These are phyloP conservation scores for Pythium coloratum DNA, from an alignment of 352 stramenopile genomes.

Conservation along the genomic window DNA sequence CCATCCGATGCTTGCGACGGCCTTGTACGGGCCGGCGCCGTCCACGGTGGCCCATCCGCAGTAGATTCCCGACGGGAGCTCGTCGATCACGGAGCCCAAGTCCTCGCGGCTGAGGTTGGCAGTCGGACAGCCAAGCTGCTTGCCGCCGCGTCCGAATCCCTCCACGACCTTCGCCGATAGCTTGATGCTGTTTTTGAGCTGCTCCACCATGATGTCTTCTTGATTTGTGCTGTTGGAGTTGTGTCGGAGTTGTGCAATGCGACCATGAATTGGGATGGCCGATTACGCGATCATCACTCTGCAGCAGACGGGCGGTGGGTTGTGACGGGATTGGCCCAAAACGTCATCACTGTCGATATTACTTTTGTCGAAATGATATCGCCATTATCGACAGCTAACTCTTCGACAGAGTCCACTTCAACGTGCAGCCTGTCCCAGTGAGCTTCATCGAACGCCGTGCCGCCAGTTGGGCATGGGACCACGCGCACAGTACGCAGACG, in stretches of 20 bases:
- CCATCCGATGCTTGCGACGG: slow-evolving; percentile 97
- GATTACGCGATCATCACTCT: slow-evolving; percentile 21
- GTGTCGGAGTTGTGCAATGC: neutral
- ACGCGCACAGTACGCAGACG: neutral
- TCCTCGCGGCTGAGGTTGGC: slow-evolving; percentile 92
- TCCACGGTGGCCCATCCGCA: slow-evolving; percentile 92
- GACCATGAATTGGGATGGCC: neutral
- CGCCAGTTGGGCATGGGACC: neutral
- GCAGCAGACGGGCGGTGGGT: neutral
- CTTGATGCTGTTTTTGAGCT: slow-evolving; percentile 60
- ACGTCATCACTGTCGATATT: neutral
- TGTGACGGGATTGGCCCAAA: neutral
- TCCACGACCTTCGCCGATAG: slow-evolving; percentile 91
- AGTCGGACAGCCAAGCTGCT: slow-evolving; percentile 95
- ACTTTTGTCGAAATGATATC: neutral
- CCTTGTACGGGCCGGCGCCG: slow-evolving; percentile 85
- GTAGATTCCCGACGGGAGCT: slow-evolving; percentile 91
- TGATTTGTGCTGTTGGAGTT: neutral
- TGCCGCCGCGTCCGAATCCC: slow-evolving; percentile 94
- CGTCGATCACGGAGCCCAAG: slow-evolving; percentile 78
- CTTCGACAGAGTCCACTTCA: neutral
- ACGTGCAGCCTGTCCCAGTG: neutral
- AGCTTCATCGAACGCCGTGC: neutral
- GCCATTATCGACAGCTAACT: neutral
- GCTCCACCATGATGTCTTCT: slow-evolving; percentile 48